A percentile compares a stretch with the other conserved stretches of the same genome.
These are phyloP conservation scores for Hibiscus mutabilis DNA, from an alignment of 345 rosid species.

Conservation along the genomic window DNA sequence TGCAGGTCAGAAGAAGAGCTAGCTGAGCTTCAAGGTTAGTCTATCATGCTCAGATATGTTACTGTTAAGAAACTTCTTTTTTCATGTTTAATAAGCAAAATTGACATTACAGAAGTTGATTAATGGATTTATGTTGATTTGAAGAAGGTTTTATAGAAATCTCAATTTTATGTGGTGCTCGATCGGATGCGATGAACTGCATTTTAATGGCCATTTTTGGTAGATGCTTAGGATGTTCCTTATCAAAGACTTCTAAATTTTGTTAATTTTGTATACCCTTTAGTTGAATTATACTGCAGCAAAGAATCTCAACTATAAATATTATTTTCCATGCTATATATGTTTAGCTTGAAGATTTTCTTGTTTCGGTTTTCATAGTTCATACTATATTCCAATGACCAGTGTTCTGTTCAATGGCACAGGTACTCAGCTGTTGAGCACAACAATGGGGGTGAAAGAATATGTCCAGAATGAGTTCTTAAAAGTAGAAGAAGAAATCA, in stretches of 20 bases:
- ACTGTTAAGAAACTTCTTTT: background rate
- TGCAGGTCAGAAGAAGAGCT: slow-evolving; percentile 98
- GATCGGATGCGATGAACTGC: background rate
- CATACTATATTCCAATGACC: background rate
- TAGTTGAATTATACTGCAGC: background rate
- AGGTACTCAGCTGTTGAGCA: slow-evolving; percentile 79
- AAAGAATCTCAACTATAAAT: background rate
- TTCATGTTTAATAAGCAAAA: background rate
- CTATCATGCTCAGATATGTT: background rate
- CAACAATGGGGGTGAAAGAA: slow-evolving; percentile 63
- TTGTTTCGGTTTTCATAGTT: background rate
- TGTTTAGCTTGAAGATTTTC: background rate
- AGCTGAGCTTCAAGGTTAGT: slow-evolving; percentile 74
- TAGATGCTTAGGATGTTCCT: background rate
- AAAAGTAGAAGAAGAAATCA: slow-evolving; percentile 58
- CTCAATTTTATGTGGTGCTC: background rate
- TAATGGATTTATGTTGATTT: background rate
- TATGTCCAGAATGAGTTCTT: slow-evolving; percentile 49
- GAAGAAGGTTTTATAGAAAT: background rate
- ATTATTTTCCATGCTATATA: background rate
- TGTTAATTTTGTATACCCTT: background rate
- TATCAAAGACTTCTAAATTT: background rate
- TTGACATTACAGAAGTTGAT: background rate
- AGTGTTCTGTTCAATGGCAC: slow-evolving; percentile 16
- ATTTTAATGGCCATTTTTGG: background rate